Base-by-base conservation (phyloP, 163 green algal species). In the Chlamydomonas reinhardtii region DNA sequence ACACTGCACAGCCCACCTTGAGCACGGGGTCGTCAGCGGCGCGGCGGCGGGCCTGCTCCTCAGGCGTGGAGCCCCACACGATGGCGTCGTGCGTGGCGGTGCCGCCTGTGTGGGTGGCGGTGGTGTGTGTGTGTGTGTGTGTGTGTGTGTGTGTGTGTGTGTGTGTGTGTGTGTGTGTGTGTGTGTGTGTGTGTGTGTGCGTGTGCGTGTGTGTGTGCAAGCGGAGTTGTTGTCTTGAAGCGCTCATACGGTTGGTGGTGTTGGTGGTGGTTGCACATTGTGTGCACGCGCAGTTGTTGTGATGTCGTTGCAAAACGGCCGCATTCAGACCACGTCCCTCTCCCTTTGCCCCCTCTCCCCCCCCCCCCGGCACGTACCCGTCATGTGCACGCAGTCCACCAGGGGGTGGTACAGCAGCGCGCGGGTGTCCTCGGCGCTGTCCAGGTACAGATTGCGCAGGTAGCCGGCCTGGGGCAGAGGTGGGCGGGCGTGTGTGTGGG, bases 1-100 rank as follows among this genome's bases (percentile, higher is more conserved):
- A 39, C 34, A 4, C 37, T 6, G 4, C 25, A 11, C 35, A n/a
- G 5, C 70, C 17, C 39, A 91, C 87, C 89, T 92, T 89, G 68
- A 92, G 89, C 80, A 89, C 1, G 4, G 85, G 89, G 74, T 91
- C 84, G 17, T 87, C 82, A 43, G 74, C 89, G 24, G 66, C 68
- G 59, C 69, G 84, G 52, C 89, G 80, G 12, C 82, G 69, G 37
- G 43, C 27, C 64, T 76, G 84, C 82, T 90, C 89, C 80, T 92
- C 89, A 25, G 56, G 52, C 1, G 65, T 56, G 73, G 39, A 20
- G 59, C 88, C 88, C 88, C 88, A 91, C 61, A 89, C 88, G 62
- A 91, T 91, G 64, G 83, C 88, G 70, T 91, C 88, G 29, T 91
- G 88, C 19, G 88, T 91, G 76, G 66, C 83, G 56, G 61, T 84